phyloP scores from a whole-genome alignment of 176 grass and related monocot species.

The Triticum urartu region DNA sequence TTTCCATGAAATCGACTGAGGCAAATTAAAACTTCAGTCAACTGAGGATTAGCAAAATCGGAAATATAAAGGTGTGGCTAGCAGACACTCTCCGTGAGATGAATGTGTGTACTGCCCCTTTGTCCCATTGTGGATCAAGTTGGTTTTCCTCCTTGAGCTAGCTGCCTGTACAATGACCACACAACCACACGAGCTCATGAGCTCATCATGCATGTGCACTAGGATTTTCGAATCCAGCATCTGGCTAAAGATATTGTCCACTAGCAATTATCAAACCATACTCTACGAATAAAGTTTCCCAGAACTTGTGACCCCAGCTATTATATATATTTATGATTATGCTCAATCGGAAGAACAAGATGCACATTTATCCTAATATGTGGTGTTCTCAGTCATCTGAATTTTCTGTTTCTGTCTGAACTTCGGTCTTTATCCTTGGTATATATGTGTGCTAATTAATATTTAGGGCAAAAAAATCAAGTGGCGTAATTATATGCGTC shows the following conservation, averaged over 20 bases:
- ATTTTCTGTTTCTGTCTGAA: neutral
- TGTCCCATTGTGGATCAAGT: too few relatives aligned
- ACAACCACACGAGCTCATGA: too few relatives aligned
- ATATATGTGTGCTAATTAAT: neutral
- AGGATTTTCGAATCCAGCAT: neutral
- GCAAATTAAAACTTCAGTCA: too few relatives aligned
- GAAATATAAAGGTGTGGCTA: too few relatives aligned
- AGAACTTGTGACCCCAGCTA: neutral
- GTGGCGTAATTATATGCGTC: neutral
- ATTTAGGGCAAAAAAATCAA: neutral
- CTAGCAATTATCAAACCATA: neutral
- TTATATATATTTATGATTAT: neutral
- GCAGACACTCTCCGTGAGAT: too few relatives aligned
- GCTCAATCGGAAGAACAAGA: neutral
- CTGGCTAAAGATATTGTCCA: neutral
- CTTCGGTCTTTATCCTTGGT: neutral
- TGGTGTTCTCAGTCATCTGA: neutral
- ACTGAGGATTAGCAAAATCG: too few relatives aligned
- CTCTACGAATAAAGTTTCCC: neutral
- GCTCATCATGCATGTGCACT: too few relatives aligned
- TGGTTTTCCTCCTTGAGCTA: too few relatives aligned
- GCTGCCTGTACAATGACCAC: too few relatives aligned
- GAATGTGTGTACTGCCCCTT: too few relatives aligned
- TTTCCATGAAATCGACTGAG: too few relatives aligned
- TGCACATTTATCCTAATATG: conserved; percentile 2